Evolutionary conservation across 2,329 filamentous ascomycete species (phyloP).

Genomic region (Ascochyta rabiei): DNA sequence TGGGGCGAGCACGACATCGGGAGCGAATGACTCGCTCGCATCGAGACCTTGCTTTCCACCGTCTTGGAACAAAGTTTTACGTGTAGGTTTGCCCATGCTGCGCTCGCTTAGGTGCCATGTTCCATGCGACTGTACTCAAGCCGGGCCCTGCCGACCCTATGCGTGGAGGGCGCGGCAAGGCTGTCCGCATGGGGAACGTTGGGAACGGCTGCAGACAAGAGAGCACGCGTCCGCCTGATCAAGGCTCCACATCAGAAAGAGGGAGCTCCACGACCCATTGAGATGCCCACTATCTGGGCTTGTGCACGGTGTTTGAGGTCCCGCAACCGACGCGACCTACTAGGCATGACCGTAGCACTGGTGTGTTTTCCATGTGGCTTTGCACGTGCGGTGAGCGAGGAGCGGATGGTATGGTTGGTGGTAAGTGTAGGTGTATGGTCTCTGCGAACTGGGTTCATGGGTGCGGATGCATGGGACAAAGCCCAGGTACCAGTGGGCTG

Average conservation of each 20-base stretch:
- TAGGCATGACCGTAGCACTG: background rate
- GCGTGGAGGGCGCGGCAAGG: background rate
- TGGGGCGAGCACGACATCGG: conserved; percentile 34
- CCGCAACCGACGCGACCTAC: background rate
- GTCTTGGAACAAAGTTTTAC: conserved; percentile 5
- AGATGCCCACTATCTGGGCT: conserved; percentile 1
- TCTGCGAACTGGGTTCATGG: background rate
- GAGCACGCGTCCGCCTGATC: background rate
- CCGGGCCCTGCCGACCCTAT: conserved; percentile 10
- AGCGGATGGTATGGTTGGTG: background rate
- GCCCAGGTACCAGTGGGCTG: background rate
- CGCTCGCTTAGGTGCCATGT: conserved; percentile 6
- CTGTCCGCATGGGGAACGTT: background rate
- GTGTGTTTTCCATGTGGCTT: background rate
- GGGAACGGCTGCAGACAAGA: background rate
- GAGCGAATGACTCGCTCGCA: conserved; percentile 14
- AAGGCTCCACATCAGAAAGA: conserved; percentile 3
- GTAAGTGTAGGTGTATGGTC: background rate
- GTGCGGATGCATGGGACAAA: background rate
- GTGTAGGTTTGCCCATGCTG: conserved; percentile 5
- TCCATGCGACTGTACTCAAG: conserved; percentile 6
- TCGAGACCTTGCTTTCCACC: conserved; percentile 2
- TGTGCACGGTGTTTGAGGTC: background rate
- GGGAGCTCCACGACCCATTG: conserved; percentile 4
- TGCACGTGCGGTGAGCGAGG: background rate